phyloP scores from a whole-genome alignment of 2,329 filamentous ascomycete genomes.

The Nemania abortiva region DNA sequence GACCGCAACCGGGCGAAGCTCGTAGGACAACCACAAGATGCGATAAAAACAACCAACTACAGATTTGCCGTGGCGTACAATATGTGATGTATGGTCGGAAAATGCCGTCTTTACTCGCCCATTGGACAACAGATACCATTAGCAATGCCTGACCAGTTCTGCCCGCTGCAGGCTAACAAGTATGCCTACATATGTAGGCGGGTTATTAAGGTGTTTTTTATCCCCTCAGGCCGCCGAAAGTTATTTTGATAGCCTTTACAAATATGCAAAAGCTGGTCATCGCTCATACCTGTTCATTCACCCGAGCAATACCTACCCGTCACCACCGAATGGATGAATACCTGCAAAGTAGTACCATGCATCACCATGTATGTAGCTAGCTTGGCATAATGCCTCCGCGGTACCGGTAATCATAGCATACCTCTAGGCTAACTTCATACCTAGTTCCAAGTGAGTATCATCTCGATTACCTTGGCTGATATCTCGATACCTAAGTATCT shows the following conservation, averaged over 20 bases:
- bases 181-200: slow-evolving; percentile 1
- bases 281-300: background rate
- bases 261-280: background rate
- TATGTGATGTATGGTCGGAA: slow-evolving; percentile 21
- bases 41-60: slow-evolving; percentile 21
- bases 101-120: slow-evolving; percentile 30
- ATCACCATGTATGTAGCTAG: background rate
- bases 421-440: no score
- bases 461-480: background rate
- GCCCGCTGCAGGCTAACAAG: slow-evolving; percentile 7
- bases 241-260: background rate
- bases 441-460: background rate
- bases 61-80: slow-evolving; percentile 4
- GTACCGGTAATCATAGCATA: background rate
- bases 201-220: slow-evolving; percentile 11
- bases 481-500: background rate
- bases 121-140: slow-evolving; percentile 25
- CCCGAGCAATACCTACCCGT: background rate
- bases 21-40: slow-evolving; percentile 22
- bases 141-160: slow-evolving; percentile 23
- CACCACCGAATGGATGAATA: no score
- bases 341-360: no score
- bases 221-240: background rate
- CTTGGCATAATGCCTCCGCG: background rate
- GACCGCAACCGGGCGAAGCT: slow-evolving; percentile 21